Evolutionary conservation across 2,329 filamentous ascomycete species (phyloP).

Genomic region (Diaporthe caulivora): DNA sequence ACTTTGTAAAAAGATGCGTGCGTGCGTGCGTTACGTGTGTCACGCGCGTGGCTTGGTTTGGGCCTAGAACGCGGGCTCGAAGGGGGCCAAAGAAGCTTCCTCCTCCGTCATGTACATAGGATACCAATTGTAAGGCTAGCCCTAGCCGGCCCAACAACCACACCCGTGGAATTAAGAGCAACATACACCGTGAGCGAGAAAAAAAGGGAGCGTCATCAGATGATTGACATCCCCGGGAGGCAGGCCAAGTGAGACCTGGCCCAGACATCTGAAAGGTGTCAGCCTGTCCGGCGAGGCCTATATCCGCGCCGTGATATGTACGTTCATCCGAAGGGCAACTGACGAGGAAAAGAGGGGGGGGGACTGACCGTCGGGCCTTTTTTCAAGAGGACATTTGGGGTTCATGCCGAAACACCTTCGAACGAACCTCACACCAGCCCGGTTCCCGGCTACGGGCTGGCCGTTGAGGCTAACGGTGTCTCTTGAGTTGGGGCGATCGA

Average conservation of each 20-base stretch:
- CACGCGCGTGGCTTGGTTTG: no score
- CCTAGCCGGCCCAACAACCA: background rate
- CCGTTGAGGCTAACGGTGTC: conserved; percentile 16
- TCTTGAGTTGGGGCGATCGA: conserved; percentile 4
- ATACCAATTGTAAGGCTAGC: conserved; percentile 18
- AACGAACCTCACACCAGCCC: conserved; percentile 26
- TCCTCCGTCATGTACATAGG: background rate
- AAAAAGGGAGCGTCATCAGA: background rate
- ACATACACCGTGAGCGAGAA: conserved; percentile 1
- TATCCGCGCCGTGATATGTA: conserved; percentile 10
- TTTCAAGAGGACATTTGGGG: background rate
- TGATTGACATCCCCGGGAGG: background rate
- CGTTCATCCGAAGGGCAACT: conserved; percentile 4
- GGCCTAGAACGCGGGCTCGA: background rate
- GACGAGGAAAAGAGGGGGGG: background rate
- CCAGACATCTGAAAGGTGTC: background rate
- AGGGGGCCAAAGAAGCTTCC: background rate
- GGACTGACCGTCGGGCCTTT: background rate
- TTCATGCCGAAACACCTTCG: conserved; percentile 11
- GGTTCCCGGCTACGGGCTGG: conserved; percentile 2
- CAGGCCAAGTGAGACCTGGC: background rate
- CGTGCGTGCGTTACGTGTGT: no score
- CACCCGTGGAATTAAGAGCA: conserved; percentile 22
- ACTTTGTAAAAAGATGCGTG: background rate
- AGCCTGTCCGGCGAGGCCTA: background rate